Conservation (phyloP, 306 rosid genomes). For the Lagenaria siceraria region DNA sequence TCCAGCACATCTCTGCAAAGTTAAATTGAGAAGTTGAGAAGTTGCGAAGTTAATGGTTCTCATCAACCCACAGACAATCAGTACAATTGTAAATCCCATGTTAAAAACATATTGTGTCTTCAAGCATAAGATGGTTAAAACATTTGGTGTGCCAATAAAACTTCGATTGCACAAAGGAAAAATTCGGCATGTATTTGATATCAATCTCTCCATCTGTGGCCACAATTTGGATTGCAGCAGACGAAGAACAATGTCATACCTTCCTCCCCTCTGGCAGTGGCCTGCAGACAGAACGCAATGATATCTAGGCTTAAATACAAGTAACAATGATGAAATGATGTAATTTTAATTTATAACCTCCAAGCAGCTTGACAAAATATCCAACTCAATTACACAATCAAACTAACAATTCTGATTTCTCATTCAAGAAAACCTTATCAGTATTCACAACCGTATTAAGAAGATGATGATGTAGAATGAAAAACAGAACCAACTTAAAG, state of each 20-base stretch:
- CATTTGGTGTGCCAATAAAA: not conserved
- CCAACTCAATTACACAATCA: not conserved
- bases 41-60: not conserved
- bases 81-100: not conserved
- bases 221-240: conserved; percentile 81
- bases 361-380: not conserved
- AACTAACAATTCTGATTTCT: not conserved
- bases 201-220: conserved; percentile 58
- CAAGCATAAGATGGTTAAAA: not conserved
- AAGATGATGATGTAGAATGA: not conserved
- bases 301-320: not conserved
- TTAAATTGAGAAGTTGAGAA: not conserved
- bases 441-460: not conserved
- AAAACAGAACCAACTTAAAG: not conserved
- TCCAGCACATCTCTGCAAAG: not conserved
- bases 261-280: conserved; percentile 64
- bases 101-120: not conserved
- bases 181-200: not conserved
- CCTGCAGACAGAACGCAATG: conserved; percentile 26
- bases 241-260: conserved; percentile 66
- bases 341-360: not conserved
- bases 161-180: not conserved
- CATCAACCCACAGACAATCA: not conserved
- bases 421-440: not conserved
- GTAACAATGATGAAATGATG: not conserved